phyloP scores from a whole-genome alignment of 2,329 filamentous ascomycete genomes.

The Talaromyces piceae region DNA sequence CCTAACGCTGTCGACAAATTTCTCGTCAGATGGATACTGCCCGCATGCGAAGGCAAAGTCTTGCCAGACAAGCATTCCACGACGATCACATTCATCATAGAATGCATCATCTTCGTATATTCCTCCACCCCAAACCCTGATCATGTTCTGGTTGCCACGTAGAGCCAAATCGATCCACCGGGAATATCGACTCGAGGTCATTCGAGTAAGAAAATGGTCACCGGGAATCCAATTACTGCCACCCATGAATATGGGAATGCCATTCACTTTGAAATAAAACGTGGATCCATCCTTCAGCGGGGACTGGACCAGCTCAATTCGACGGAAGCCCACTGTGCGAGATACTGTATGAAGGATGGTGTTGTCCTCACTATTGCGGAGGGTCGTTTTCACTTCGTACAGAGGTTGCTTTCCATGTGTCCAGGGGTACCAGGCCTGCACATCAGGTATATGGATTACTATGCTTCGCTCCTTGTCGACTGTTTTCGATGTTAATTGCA shows the following conservation, averaged over 20 bases:
- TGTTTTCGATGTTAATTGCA: not conserved
- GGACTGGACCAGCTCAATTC: slow-evolving; percentile 28
- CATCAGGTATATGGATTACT: slow-evolving; percentile 16
- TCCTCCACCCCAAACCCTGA: slow-evolving; percentile 25
- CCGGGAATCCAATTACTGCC: slow-evolving; percentile 53
- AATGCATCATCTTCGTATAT: slow-evolving; percentile 58
- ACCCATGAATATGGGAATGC: slow-evolving; percentile 49
- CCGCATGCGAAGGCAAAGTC: slow-evolving; percentile 70
- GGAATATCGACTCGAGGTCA: slow-evolving; percentile 41
- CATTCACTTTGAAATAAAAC: slow-evolving; percentile 53
- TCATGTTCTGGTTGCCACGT: slow-evolving; percentile 49
- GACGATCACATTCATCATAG: slow-evolving; percentile 61
- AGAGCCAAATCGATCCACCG: slow-evolving; percentile 48
- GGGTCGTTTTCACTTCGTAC: not conserved
- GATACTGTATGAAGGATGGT: not conserved
- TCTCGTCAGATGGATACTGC: slow-evolving; percentile 56
- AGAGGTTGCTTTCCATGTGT: not conserved
- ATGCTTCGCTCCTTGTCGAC: not conserved
- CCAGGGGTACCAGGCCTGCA: slow-evolving; percentile 1
- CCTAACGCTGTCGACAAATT: slow-evolving; percentile 52
- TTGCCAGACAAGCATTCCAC: slow-evolving; percentile 68
- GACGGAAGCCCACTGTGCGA: slow-evolving; percentile 43
- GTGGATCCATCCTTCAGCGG: slow-evolving; percentile 37
- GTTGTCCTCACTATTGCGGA: not conserved
- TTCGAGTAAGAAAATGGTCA: slow-evolving; percentile 46